These are phyloP conservation scores for Rubia peregrina DNA, from an alignment of 305 asterid genomes.

Conservation along the genomic window DNA sequence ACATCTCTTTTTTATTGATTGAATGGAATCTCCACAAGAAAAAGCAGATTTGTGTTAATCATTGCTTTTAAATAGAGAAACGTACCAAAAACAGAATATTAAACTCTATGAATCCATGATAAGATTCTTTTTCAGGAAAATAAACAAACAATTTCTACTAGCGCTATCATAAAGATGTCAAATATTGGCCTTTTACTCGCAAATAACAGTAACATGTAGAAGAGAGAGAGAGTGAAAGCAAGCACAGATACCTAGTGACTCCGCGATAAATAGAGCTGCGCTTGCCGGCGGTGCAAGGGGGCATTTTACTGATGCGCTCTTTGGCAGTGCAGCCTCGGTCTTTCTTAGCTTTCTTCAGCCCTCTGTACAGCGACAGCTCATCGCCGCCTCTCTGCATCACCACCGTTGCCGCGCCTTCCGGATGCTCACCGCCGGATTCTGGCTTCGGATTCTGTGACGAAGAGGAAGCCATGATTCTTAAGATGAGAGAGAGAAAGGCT, in stretches of 20 bases:
- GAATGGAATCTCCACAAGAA: background rate
- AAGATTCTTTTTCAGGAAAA: background rate
- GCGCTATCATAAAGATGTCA: background rate
- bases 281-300: slow-evolving; percentile 96
- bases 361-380: slow-evolving; percentile 58
- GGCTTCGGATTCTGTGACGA: slow-evolving; percentile 58
- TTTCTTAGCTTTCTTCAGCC: slow-evolving; percentile 81
- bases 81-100: background rate
- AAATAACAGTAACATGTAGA: background rate
- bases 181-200: background rate
- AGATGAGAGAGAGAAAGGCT: too few species aligned
- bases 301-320: slow-evolving; percentile 97
- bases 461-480: slow-evolving; percentile 58
- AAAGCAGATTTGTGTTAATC: background rate
- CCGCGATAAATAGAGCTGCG: slow-evolving; percentile 98
- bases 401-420: slow-evolving; percentile 33
- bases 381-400: slow-evolving; percentile 30
- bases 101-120: background rate
- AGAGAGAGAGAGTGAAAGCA: background rate
- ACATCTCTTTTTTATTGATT: background rate
- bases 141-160: background rate
- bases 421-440: slow-evolving; percentile 33
- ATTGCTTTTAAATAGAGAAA: background rate
- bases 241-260: slow-evolving; percentile 73
- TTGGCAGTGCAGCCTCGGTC: slow-evolving; percentile 95